These are phyloP conservation scores for Diversispora eburnea DNA, from an alignment of 192 early-diverging fungal genomes.

Conservation along the genomic window DNA sequence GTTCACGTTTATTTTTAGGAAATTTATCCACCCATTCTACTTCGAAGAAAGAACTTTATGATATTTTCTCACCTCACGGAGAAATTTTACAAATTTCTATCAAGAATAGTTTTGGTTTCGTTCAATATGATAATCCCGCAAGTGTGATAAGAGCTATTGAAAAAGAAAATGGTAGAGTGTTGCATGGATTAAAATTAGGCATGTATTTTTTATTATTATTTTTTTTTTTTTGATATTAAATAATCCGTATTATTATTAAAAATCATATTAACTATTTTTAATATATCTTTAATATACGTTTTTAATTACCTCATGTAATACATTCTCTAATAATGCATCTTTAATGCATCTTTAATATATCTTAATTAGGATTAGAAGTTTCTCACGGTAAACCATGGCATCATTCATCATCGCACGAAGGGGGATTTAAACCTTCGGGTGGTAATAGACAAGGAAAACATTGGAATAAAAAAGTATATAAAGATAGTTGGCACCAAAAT, in stretches of 20 bases:
- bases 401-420: constrained; percentile 9
- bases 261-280: too few relatives aligned
- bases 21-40: constrained; percentile 32
- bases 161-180: constrained; percentile 28
- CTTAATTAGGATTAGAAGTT: constrained; percentile 23
- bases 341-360: too few relatives aligned
- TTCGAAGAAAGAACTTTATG: constrained; percentile 30
- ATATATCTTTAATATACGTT: too few relatives aligned
- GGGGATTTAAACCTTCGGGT: constrained; percentile 5
- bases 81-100: constrained; percentile 31
- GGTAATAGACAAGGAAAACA: constrained; percentile 9
- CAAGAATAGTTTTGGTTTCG: constrained; percentile 32
- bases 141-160: constrained; percentile 24
- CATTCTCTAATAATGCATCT: too few relatives aligned
- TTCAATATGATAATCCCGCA: constrained; percentile 30
- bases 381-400: constrained; percentile 29
- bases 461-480: constrained; percentile 23
- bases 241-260: too few relatives aligned
- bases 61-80: constrained; percentile 27
- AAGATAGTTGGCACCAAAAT: constrained; percentile 19
- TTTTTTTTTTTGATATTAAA: too few relatives aligned
- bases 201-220: neutral
- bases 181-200: constrained; percentile 30
- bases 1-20: constrained; percentile 30
- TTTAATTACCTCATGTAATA: too few relatives aligned